phyloP scores from a whole-genome alignment of 75 land plant genomes.

The Adiantum capillusveneris region DNA sequence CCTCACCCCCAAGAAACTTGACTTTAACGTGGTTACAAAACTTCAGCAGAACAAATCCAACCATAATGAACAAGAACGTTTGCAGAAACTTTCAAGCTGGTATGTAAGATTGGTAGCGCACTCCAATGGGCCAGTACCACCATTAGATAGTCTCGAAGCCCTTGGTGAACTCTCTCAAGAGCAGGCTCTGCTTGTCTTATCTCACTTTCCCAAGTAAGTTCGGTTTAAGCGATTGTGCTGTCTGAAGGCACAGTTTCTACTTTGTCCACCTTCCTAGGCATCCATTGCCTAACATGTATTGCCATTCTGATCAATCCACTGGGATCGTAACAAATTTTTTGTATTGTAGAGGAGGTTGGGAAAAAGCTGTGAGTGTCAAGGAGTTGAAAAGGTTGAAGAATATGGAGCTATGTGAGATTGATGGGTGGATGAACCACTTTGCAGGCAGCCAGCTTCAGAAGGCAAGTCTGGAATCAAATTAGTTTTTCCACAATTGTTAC shows the following conservation, averaged over 20 bases:
- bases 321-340: not conserved
- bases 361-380: not conserved
- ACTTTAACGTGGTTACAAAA: too few species aligned
- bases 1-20: not conserved
- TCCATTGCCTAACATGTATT: not conserved
- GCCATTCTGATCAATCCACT: not conserved
- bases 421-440: too few species aligned
- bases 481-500: too few species aligned
- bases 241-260: not conserved
- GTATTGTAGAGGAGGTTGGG: not conserved
- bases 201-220: not conserved
- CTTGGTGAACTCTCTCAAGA: not conserved
- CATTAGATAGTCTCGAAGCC: not conserved
- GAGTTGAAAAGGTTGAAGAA: not conserved
- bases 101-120: too few species aligned
- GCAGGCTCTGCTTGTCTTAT: not conserved
- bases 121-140: too few species aligned
- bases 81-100: too few species aligned
- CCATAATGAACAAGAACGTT: not conserved
- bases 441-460: too few species aligned
- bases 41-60: too few species aligned
- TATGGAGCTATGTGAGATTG: conserved; percentile 1
- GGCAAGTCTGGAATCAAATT: too few species aligned
- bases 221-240: not conserved
- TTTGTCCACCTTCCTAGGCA: not conserved